Evolutionary conservation across 805 yeast species (phyloP), one percentile per base, ranked within the genome.

Genomic region (Yueomyces sinensis): DNA sequence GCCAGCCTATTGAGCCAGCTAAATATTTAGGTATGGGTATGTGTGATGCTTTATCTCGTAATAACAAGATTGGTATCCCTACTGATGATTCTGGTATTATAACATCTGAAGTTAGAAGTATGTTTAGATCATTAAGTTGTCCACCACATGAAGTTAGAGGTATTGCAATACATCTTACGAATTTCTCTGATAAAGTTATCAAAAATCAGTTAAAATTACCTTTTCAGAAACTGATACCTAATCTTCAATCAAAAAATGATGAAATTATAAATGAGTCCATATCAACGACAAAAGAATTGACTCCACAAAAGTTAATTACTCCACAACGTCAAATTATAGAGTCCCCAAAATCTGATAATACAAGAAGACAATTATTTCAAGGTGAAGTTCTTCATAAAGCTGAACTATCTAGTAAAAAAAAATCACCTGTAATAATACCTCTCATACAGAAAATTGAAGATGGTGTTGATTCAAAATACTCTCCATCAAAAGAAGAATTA

Each of bases 11-110:
- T 2, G 72, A 73, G 15, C 82, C 96, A 0, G 68, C 80, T 1
- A 91, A 89, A 49, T 77, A 62, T 53, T 42, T 91, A 47, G 98
- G 98, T 0, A 73, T 80, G 74, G 97, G 98, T 0, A 52, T 52
- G 13, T 83, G 95, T 54, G 83, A 76, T 33, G 61, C 76, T 24
- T 57, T 67, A 11, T 72, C 76, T 30, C 75, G 74, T 43, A 62
- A 77, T 9, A 59, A 78, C 3, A 62, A 62, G 24, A 48, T 89
- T 13, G 84, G 86, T 0, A 51, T 70, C 1, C 65, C 78, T 3
- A 73, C 86, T 2, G 63, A 70, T 45, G 77, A 72, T 35, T 43
- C 63, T 45, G 82, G 83, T 1, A 47, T 72, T n/a, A 52, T 83
- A 7, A 68, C 75, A 0, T 63, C 75, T 11, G 82, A 78, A 47